Conservation (phyloP, 257 asterid species). For the Eustoma russellianum region DNA sequence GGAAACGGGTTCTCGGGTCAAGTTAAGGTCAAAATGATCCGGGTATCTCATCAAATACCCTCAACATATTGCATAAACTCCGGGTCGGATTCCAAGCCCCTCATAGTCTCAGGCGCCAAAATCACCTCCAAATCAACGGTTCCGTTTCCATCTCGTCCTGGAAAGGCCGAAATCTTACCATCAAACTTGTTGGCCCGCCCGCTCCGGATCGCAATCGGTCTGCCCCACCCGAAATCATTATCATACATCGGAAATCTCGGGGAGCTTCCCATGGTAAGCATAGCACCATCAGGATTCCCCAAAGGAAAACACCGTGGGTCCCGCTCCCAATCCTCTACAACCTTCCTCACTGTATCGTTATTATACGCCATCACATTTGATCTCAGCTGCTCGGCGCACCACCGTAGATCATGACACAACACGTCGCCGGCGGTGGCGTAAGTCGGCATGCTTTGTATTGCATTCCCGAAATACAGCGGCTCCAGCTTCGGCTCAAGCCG, state of each 20-base stretch:
- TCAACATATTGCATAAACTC: conserved; percentile 30
- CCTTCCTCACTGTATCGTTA: conserved; percentile 13
- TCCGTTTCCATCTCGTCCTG: conserved; percentile 24
- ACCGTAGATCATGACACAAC: conserved; percentile 11
- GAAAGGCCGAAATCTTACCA: conserved; percentile 30
- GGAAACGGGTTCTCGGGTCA: too few species aligned
- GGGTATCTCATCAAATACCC: neutral
- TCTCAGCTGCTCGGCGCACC: conserved; percentile 30
- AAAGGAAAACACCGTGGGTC: conserved; percentile 26
- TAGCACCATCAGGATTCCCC: conserved; percentile 33
- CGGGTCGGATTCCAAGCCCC: conserved; percentile 19
- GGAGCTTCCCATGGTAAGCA: conserved; percentile 33
- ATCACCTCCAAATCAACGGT: conserved; percentile 32
- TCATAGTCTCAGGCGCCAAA: conserved; percentile 24
- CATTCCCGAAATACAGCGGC: conserved; percentile 27
- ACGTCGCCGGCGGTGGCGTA: conserved; percentile 26
- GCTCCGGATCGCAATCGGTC: conserved; percentile 27
- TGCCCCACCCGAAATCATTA: conserved; percentile 36
- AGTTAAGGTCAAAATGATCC: too few species aligned
- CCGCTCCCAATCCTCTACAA: conserved; percentile 21
- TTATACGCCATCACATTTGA: conserved; percentile 18
- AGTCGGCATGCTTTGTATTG: conserved; percentile 30
- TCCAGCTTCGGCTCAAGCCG: conserved; percentile 24
- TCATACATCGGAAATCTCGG: conserved; percentile 34
- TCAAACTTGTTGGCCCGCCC: conserved; percentile 28